Base-by-base conservation (phyloP, 441 rosid species). In the Theobroma grandiflorum region DNA sequence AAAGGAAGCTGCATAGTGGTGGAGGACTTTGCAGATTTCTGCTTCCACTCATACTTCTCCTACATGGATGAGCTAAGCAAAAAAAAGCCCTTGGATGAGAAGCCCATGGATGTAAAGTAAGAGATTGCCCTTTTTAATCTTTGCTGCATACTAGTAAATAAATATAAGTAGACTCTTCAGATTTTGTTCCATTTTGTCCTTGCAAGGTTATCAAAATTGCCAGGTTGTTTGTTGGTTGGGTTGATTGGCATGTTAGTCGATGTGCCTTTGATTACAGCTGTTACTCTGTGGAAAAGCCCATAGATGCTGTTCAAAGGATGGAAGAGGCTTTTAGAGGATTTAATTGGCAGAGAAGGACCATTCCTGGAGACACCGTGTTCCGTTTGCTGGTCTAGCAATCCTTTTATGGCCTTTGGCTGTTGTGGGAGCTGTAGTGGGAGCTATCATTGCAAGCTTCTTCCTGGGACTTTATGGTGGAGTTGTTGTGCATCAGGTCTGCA, bases 41-140 rank as follows among this genome's bases (percentile, higher is more conserved):
- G 98, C 88, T 94, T 96, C 89, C 97, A 93, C 82, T 93, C 97
- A 38, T 96, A 93, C 85, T 96, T 94, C 84, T 91, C 97, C 50
- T 92, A 82, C 87, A 91, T 96, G 98, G 98, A 94, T 88, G 97
- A 91, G 80, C 86, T 96, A 75, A 79, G 90, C 55, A 92, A 89
- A 79, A 89, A 84, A 78, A 80, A 86, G 53, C 87, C 86, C 1
- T 72, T 87, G 0, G 89, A 83, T 79, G 92, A 88, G 78, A 86
- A 86, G 64, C 97, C 96, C 1, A 11, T 89, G 80, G 94, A 96
- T 50, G 70, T 94, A 15, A 85, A 85, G 97, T 95, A 81, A 82
- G 82, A 57, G 31, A 42, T 33, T 65, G 62, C 55, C 58, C 22
- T 67, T 73, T 45, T 59, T 26, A 26, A 26, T 2, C 40, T 49